Evolutionary conservation across 331 rosid genomes (phyloP).

Genomic region (Rhamnella rubrinervis): DNA sequence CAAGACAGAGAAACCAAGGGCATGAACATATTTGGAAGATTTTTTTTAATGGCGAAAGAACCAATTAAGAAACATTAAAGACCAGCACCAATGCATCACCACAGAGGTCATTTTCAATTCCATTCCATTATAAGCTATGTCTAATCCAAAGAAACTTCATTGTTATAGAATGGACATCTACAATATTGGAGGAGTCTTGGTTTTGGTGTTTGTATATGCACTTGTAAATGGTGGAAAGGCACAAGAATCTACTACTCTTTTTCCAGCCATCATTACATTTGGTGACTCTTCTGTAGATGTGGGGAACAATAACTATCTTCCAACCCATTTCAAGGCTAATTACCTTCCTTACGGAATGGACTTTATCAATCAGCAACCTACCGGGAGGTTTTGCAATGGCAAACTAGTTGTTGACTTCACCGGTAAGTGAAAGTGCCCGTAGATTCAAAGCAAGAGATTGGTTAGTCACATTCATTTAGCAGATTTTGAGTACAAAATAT

Average conservation of each 20-base stretch:
- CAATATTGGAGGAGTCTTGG: constrained; percentile 30
- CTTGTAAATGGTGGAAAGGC: constrained; percentile 37
- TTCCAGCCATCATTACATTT: constrained; percentile 75
- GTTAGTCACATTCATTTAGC: background rate
- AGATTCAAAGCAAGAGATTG: background rate
- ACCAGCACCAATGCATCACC: too few species aligned
- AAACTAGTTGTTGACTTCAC: constrained; percentile 85
- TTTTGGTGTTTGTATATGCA: constrained; percentile 37
- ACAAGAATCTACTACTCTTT: constrained; percentile 63
- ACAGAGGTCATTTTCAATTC: too few species aligned
- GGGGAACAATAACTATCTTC: constrained; percentile 78
- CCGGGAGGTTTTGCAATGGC: constrained; percentile 92
- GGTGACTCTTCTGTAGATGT: constrained; percentile 90
- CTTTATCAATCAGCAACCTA: constrained; percentile 63
- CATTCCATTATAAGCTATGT: too few species aligned
- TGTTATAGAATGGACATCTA: constrained; percentile 31
- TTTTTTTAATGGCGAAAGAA: too few species aligned
- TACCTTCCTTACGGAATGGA: constrained; percentile 96
- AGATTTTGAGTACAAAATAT: background rate
- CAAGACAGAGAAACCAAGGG: too few species aligned
- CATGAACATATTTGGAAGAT: too few species aligned
- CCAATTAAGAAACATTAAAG: too few species aligned
- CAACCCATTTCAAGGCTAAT: constrained; percentile 70
- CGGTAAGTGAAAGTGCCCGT: constrained; percentile 33
- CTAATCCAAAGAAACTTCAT: too few species aligned